phyloP scores from a whole-genome alignment of 805 yeast genomes.

The Saturnispora quitensis region DNA sequence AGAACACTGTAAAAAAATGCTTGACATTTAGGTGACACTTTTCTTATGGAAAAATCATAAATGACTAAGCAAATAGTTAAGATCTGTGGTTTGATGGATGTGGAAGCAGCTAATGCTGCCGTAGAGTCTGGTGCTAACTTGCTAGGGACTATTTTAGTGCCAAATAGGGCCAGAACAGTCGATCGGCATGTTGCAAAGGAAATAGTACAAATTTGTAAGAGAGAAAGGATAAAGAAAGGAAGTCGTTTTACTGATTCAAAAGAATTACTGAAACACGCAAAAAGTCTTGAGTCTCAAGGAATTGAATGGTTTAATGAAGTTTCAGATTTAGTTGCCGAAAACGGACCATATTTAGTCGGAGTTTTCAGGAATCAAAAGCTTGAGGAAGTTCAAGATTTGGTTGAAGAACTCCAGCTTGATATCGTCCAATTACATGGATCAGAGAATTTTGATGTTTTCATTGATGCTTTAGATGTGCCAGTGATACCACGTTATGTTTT shows the following conservation, averaged over 20 bases:
- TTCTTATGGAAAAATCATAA: neutral
- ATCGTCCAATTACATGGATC: conserved; percentile 85
- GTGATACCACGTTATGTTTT: conserved; percentile 71
- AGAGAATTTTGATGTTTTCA: conserved; percentile 43
- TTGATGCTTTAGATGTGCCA: conserved; percentile 36
- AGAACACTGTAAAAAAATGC: neutral
- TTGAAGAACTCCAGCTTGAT: conserved; percentile 47
- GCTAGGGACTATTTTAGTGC: conserved; percentile 83
- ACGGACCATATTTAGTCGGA: conserved; percentile 74
- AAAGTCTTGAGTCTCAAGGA: conserved; percentile 14
- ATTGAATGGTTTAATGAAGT: conserved; percentile 29
- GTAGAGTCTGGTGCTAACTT: conserved; percentile 63
- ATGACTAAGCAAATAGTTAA: conserved; percentile 44
- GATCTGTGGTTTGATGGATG: conserved; percentile 71
- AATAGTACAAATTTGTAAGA: conserved; percentile 30
- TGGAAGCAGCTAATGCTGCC: conserved; percentile 64
- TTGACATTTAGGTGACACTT: neutral
- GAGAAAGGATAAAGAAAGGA: conserved; percentile 18
- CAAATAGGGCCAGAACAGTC: conserved; percentile 67
- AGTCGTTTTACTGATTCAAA: conserved; percentile 18
- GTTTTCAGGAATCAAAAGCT: conserved; percentile 79
- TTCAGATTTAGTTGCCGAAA: conserved; percentile 17
- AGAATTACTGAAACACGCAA: conserved; percentile 12
- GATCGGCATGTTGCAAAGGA: conserved; percentile 34
- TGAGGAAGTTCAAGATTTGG: conserved; percentile 44